Percentiles rank a stretch among this genome's conserved stretches.
phyloP scores from a whole-genome alignment of 2,329 filamentous ascomycete genomes.

The Juglanconis oblonga region DNA sequence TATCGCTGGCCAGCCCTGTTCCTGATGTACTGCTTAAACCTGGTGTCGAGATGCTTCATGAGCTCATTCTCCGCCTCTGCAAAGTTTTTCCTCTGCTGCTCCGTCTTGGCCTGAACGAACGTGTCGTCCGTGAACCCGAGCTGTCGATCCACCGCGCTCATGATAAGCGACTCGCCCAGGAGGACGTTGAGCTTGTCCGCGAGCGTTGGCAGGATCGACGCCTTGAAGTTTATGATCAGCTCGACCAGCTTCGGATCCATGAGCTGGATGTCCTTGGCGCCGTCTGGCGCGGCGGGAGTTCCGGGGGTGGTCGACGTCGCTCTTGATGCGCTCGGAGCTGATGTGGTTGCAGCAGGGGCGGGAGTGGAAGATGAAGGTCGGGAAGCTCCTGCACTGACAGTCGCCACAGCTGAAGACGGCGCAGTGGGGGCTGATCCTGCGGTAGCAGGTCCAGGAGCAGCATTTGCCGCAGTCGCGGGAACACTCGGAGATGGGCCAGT shows the following conservation, averaged over 20 bases:
- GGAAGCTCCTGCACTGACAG: not conserved
- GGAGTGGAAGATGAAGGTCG: not conserved
- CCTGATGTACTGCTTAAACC: slow-evolving; percentile 21
- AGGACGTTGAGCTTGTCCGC: slow-evolving; percentile 36
- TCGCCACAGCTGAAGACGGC: not conserved
- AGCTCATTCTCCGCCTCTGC: slow-evolving; percentile 31
- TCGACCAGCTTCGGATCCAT: slow-evolving; percentile 39
- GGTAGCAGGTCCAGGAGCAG: not conserved
- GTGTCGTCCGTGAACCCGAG: slow-evolving; percentile 45
- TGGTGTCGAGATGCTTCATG: slow-evolving; percentile 24
- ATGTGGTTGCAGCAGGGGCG: not conserved
- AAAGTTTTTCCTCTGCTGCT: slow-evolving; percentile 27
- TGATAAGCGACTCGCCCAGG: slow-evolving; percentile 43
- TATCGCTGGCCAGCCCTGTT: not conserved
- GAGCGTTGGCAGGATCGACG: slow-evolving; percentile 41
- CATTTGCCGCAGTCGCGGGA: not conserved
- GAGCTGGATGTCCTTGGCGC: slow-evolving; percentile 10
- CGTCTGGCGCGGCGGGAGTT: not conserved
- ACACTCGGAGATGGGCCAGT: not conserved
- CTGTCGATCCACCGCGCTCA: slow-evolving; percentile 50
- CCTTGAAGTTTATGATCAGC: slow-evolving; percentile 43
- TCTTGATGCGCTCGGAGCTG: slow-evolving; percentile 1
- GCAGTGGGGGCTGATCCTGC: not conserved
- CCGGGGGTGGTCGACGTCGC: slow-evolving; percentile 3
- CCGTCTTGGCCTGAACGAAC: slow-evolving; percentile 26